These are phyloP conservation scores for Aspergillus transmontanensis DNA, from an alignment of 2,329 filamentous ascomycete species.

Conservation along the genomic window DNA sequence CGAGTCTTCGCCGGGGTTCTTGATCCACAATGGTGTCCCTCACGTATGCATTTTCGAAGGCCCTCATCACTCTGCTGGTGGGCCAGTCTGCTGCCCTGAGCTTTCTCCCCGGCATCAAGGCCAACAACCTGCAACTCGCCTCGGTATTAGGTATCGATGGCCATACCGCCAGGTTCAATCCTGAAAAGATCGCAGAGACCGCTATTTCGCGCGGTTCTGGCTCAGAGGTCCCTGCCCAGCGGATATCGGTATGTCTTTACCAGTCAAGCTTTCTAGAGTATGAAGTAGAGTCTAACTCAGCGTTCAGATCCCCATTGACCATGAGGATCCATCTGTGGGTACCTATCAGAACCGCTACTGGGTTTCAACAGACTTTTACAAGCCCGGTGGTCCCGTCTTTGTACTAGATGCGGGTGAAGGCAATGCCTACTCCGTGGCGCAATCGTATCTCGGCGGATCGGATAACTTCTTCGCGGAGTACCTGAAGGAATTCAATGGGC, in stretches of 20 bases:
- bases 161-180: neutral
- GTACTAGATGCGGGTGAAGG: constrained; percentile 35
- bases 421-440: neutral
- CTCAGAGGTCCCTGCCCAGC: neutral
- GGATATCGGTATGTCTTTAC: neutral
- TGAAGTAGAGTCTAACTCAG: neutral
- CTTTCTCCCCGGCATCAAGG: neutral
- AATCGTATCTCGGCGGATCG: neutral
- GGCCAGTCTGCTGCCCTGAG: neutral
- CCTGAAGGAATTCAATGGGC: constrained; percentile 38
- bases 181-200: neutral
- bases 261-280: too few species aligned
- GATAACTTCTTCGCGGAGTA: neutral
- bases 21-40: neutral
- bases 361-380: constrained; percentile 57
- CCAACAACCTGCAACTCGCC: neutral
- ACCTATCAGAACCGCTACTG: constrained; percentile 60
- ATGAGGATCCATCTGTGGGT: constrained; percentile 38
- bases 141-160: neutral
- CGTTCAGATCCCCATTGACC: constrained; percentile 36
- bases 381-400: constrained; percentile 58
- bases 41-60: neutral
- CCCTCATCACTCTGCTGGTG: neutral
- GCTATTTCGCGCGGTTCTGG: neutral
- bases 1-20: neutral